A percentile compares a stretch with the other conserved stretches of the same genome.
Evolutionary conservation across 1,284 basidiomycete genomes (phyloP).

Genomic region (Boletus sp.): DNA sequence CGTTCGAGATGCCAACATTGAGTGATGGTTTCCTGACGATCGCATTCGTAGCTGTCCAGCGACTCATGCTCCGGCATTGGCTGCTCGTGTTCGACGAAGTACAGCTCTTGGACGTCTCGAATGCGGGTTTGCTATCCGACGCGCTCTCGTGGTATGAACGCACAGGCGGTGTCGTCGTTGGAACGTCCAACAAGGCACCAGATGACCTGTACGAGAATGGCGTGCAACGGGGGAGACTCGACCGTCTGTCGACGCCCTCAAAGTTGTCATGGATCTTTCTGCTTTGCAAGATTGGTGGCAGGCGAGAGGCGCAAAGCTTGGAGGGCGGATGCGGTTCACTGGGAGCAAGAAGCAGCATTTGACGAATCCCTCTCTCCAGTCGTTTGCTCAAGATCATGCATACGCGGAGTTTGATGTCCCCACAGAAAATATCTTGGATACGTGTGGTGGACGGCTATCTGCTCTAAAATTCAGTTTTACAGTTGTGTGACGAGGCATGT

Average conservation of each 20-base stretch:
- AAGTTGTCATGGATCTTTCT: too few species aligned
- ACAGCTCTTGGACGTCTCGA: constrained; percentile 65
- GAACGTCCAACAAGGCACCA: background rate
- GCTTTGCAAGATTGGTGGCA: too few species aligned
- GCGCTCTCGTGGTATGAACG: background rate
- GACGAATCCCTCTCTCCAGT: background rate
- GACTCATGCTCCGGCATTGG: constrained; percentile 55
- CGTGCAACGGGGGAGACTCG: too few species aligned
- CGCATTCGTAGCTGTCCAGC: constrained; percentile 48
- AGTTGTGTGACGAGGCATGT: constrained; percentile 62
- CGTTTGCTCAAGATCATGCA: too few species aligned
- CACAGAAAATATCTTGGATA: too few species aligned
- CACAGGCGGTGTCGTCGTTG: background rate
- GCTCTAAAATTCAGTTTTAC: constrained; percentile 61
- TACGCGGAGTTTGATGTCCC: too few species aligned
- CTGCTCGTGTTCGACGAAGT: constrained; percentile 56
- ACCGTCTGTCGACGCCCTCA: too few species aligned
- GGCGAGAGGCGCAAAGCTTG: too few species aligned
- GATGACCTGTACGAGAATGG: too few species aligned
- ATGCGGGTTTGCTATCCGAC: constrained; percentile 41
- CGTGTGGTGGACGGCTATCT: constrained; percentile 55
- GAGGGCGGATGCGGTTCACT: constrained; percentile 43
- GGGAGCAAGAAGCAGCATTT: constrained; percentile 1
- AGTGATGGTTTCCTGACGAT: constrained; percentile 37
- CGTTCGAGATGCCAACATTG: background rate